Evolutionary conservation across 2,329 filamentous ascomycete genomes (phyloP).

Genomic region (Fusarium zealandicum): DNA sequence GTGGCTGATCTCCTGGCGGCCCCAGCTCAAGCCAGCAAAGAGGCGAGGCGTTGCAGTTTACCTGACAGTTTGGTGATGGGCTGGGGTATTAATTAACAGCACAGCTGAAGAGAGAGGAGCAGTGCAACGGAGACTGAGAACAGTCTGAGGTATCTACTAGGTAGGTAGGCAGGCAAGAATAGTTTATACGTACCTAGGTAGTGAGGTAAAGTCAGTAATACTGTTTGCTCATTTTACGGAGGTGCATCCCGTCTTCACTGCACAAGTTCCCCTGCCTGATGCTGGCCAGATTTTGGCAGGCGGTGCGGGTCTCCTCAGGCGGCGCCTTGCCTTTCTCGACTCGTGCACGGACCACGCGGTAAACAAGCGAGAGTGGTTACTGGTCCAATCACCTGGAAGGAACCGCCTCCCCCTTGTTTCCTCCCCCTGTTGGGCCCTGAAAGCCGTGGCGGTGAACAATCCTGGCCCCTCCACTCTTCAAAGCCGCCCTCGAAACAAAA

Average conservation of each 20-base stretch:
- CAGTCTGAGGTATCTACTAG: no score
- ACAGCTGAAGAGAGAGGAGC: no score
- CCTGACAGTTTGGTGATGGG: background rate
- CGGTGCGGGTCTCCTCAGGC: constrained; percentile 30
- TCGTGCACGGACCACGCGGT: constrained; percentile 42
- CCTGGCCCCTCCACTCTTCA: constrained; percentile 29
- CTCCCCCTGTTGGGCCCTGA: constrained; percentile 30
- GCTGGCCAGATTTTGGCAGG: constrained; percentile 23
- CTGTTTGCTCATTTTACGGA: no score
- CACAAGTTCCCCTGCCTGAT: no score
- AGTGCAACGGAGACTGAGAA: no score
- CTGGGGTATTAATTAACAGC: no score
- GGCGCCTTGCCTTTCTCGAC: constrained; percentile 41
- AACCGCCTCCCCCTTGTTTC: constrained; percentile 40
- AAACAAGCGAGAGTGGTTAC: constrained; percentile 47
- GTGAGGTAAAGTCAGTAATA: no score
- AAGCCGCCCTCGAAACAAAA: constrained; percentile 42
- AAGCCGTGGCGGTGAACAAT: constrained; percentile 48
- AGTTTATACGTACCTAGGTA: no score
- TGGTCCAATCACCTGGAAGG: constrained; percentile 31
- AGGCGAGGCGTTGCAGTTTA: background rate
- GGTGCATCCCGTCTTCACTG: no score
- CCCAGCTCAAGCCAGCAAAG: constrained; percentile 4
- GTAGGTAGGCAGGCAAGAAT: no score
- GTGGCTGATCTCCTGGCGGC: constrained; percentile 31